phyloP scores from a whole-genome alignment of 495 filamentous ascomycete genomes.

The Xylaria grammica region DNA sequence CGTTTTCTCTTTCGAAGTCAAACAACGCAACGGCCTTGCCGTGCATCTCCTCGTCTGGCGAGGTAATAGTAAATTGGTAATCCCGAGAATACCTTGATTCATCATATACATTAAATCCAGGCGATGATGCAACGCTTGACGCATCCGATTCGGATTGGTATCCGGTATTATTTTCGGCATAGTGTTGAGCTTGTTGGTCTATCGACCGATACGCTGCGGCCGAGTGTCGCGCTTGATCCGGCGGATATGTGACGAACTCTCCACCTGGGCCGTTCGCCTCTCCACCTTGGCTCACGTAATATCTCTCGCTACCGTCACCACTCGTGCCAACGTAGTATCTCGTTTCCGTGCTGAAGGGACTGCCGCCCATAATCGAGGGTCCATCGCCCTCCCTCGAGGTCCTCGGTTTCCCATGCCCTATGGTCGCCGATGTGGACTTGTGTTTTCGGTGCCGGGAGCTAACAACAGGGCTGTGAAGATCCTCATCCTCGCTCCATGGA shows the following conservation, averaged over 20 bases:
- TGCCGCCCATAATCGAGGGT: constrained; percentile 46
- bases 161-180: constrained; percentile 56
- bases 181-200: constrained; percentile 58
- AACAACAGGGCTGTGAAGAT: constrained; percentile 87
- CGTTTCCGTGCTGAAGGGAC: constrained; percentile 57
- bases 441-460: constrained; percentile 81
- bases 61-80: constrained; percentile 94
- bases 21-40: constrained; percentile 95
- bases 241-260: constrained; percentile 80
- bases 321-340: constrained; percentile 70
- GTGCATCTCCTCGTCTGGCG: constrained; percentile 96
- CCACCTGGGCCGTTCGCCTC: constrained; percentile 74
- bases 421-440: constrained; percentile 67
- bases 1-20: constrained; percentile 92
- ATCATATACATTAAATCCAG: constrained; percentile 54
- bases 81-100: constrained; percentile 81
- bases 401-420: constrained; percentile 41
- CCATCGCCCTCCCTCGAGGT: constrained; percentile 51
- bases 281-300: constrained; percentile 76
- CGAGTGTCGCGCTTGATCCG: constrained; percentile 65
- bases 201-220: constrained; percentile 46
- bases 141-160: constrained; percentile 68
- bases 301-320: constrained; percentile 76
- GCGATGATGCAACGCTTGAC: constrained; percentile 58
- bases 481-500: constrained; percentile 97